These are phyloP conservation scores for Paspalum notatum DNA, from an alignment of 176 grass and related monocot species.

Conservation along the genomic window DNA sequence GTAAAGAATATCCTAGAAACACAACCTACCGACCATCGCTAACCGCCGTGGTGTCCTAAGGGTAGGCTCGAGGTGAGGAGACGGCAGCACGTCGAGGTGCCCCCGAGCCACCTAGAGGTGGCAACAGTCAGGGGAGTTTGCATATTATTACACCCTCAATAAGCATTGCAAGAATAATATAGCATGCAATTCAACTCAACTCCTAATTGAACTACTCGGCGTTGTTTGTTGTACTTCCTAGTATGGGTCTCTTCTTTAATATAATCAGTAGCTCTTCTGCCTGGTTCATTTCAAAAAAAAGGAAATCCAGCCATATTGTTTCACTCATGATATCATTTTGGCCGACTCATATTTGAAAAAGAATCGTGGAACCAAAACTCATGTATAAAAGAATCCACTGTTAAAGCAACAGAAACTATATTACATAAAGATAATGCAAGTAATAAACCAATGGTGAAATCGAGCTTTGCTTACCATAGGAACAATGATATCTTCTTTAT, in stretches of 20 bases:
- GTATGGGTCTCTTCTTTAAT: too few species aligned
- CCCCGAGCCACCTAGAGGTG: too few species aligned
- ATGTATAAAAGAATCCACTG: background rate
- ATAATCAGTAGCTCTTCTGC: too few species aligned
- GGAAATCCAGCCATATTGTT: background rate
- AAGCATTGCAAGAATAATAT: background rate
- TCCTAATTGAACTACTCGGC: too few species aligned
- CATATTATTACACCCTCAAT: background rate
- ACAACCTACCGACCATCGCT: too few species aligned
- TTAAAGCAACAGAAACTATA: background rate
- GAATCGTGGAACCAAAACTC: background rate
- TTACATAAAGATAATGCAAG: background rate
- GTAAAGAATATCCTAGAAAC: too few species aligned
- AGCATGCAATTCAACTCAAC: background rate
- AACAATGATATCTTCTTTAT: slow-evolving; percentile 92
- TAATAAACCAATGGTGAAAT: slow-evolving; percentile 5
- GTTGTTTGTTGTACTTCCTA: too few species aligned
- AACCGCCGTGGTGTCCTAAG: too few species aligned
- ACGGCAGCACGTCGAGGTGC: too few species aligned
- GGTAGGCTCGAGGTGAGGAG: too few species aligned
- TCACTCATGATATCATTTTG: background rate
- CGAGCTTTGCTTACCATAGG: slow-evolving; percentile 69
- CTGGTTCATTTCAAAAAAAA: too few species aligned
- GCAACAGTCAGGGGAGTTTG: background rate
- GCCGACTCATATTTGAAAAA: background rate